phyloP scores from a whole-genome alignment of 169 alveolate genomes.

The Eimeria sp. region DNA sequence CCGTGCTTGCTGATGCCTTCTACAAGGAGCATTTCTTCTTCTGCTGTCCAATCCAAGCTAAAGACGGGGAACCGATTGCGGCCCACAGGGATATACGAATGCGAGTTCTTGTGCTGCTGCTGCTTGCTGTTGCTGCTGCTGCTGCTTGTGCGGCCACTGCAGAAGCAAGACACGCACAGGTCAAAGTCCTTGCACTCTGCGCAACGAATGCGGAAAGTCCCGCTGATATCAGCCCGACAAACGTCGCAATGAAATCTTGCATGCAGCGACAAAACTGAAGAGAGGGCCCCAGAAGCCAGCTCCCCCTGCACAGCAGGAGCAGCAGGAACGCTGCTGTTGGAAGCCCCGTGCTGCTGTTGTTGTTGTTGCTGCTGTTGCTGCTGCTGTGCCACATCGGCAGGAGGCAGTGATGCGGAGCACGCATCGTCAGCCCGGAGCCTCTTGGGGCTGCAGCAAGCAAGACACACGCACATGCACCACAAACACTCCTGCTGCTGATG shows the following conservation, averaged over 20 bases:
- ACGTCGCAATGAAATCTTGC: constrained; percentile 84
- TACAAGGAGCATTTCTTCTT: constrained; percentile 93
- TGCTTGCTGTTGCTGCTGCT: constrained; percentile 85
- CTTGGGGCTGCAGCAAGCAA: constrained; percentile 36
- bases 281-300: constrained; percentile 42
- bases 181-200: constrained; percentile 95
- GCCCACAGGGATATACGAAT: constrained; percentile 94
- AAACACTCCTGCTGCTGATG: not conserved
- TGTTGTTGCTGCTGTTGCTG: not conserved
- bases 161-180: constrained; percentile 93
- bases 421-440: constrained; percentile 49
- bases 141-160: constrained; percentile 91
- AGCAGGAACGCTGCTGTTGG: not conserved
- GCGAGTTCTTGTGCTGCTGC: constrained; percentile 85
- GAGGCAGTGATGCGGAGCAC: constrained; percentile 42
- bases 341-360: constrained; percentile 9
- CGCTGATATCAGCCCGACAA: constrained; percentile 75
- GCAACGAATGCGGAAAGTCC: constrained; percentile 89
- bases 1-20: constrained; percentile 96
- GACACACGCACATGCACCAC: not conserved
- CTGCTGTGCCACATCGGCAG: not conserved
- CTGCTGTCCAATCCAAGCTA: constrained; percentile 94
- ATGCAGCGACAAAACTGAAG: constrained; percentile 42
- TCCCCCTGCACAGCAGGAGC: not conserved
- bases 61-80: constrained; percentile 92